Percentiles rank a stretch among this genome's conserved stretches.
Evolutionary conservation across 208 protist species (phyloP).

Genomic region (Herpetomonas muscarum): DNA sequence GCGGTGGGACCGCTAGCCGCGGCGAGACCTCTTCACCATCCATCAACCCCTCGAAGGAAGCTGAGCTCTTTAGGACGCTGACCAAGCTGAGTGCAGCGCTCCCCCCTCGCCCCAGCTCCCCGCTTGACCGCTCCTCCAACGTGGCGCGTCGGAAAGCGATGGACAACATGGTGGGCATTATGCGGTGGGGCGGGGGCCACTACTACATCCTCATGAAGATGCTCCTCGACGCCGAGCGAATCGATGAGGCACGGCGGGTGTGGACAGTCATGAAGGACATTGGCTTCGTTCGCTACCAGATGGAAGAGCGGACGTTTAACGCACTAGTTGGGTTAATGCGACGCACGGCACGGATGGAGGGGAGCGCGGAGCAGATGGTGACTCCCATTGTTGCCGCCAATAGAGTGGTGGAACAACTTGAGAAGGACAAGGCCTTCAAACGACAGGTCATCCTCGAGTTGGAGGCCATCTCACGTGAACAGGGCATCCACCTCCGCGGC

Average conservation of each 20-base stretch:
- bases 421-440: constrained; percentile 34
- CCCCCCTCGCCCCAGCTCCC: constrained; percentile 9
- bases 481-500: constrained; percentile 21
- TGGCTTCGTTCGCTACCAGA: constrained; percentile 56
- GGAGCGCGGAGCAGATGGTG: not conserved
- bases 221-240: constrained; percentile 42
- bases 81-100: constrained; percentile 26
- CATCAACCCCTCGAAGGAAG: constrained; percentile 4
- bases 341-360: constrained; percentile 5
- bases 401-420: not conserved
- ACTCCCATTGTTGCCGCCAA: not conserved
- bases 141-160: not conserved
- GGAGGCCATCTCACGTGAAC: constrained; percentile 35
- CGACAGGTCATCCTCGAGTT: constrained; percentile 44
- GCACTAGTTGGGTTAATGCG: constrained; percentile 44
- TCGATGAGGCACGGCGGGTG: constrained; percentile 47
- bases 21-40: no score
- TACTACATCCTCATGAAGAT: constrained; percentile 65
- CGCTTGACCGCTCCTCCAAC: constrained; percentile 1
- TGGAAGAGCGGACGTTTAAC: constrained; percentile 58
- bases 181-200: constrained; percentile 67
- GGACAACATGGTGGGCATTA: constrained; percentile 33
- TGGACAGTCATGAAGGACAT: constrained; percentile 67
- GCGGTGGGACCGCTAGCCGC: no score
- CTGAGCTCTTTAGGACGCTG: constrained; percentile 32